These are phyloP conservation scores for Auxenochlorella protothecoides DNA, from an alignment of 139 green algal genomes.

Conservation along the genomic window DNA sequence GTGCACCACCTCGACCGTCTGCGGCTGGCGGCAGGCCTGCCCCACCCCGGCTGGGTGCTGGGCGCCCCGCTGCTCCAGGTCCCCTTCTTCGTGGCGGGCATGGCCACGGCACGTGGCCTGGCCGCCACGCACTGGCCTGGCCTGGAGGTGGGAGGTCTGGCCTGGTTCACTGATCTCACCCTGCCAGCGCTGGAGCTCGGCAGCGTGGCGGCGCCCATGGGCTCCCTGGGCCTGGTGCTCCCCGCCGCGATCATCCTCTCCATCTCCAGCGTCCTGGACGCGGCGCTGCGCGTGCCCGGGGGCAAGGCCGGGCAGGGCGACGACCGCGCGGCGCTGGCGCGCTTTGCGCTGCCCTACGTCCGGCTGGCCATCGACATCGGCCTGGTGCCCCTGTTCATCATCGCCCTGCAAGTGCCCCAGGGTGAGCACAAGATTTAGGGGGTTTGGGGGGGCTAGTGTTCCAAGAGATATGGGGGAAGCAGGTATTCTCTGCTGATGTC, in stretches of 20 bases:
- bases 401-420: slow-evolving; percentile 46
- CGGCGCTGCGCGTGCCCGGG: background rate
- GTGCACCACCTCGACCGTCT: slow-evolving; percentile 19
- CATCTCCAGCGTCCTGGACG: background rate
- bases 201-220: slow-evolving; percentile 21
- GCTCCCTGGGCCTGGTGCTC: background rate
- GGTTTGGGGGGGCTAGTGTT: no score
- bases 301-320: background rate
- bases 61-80: slow-evolving; percentile 53
- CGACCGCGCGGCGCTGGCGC: slow-evolving; percentile 1
- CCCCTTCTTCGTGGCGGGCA: slow-evolving; percentile 47
- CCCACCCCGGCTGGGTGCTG: slow-evolving; percentile 57
- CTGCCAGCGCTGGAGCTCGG: slow-evolving; percentile 35
- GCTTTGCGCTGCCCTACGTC: slow-evolving; percentile 22
- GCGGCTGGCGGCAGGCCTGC: slow-evolving; percentile 25
- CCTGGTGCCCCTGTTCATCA: slow-evolving; percentile 30
- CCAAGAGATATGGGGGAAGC: no score
- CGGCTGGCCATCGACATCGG: slow-evolving; percentile 29
- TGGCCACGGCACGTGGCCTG: slow-evolving; percentile 53
- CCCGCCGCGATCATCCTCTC: no score
- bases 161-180: slow-evolving; percentile 74
- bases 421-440: slow-evolving; percentile 3
- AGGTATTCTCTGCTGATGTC: no score
- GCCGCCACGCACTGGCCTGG: slow-evolving; percentile 38
- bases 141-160: slow-evolving; percentile 38